Base-by-base conservation (phyloP, 768 basidiomycete genomes). In the Termitomyces heimii region DNA sequence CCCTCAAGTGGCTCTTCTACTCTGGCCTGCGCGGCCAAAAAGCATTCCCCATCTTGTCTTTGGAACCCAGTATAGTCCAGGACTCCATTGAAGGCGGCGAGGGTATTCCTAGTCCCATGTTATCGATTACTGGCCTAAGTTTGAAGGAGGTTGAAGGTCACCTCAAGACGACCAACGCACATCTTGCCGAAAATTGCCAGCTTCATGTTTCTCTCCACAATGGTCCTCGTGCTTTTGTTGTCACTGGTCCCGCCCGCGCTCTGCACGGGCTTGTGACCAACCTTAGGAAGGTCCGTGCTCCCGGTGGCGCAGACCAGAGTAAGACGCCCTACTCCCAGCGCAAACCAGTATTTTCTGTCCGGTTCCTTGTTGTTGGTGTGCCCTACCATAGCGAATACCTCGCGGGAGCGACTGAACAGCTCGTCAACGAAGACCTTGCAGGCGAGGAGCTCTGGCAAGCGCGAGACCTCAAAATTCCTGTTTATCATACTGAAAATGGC, bases 301-400 rank as follows among this genome's bases (percentile, higher is more conserved):
- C 93, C 0, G 78, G 78, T 20, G 93, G 93, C 37, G 77, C 88
- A 34, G 97, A 99, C 64, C 97, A 99, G 73, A 92, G 88, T 81
- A 97, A 97, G 75, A 77, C 83, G 3, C 91, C 94, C 10, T 96
- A 88, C 76, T 96, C 94, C 8, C 94, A 98, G 76, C 83, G 97
- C 64, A 96, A 96, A 73, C 87, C 91, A 6, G 89, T 92, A 5
- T 98, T 99, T 72, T 88, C 84, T 43, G 83, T 90, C 48, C 87
- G 97, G 45, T 99, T 98, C 79, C 76, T 99, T 65, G 88, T 92
- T n/a, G 89, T 99, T 66, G 89, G 86, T 53, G 96, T 94, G 2
- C 97, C 97, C 0, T 99, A 94, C 75, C 97, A 99, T 78, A 95
- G 94, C 71, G 75, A 77, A 20, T 96, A 98, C 72, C 77, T 99